Evolutionary conservation across 257 asterid species (phyloP).

Genomic region (Pogostemon cablin): DNA sequence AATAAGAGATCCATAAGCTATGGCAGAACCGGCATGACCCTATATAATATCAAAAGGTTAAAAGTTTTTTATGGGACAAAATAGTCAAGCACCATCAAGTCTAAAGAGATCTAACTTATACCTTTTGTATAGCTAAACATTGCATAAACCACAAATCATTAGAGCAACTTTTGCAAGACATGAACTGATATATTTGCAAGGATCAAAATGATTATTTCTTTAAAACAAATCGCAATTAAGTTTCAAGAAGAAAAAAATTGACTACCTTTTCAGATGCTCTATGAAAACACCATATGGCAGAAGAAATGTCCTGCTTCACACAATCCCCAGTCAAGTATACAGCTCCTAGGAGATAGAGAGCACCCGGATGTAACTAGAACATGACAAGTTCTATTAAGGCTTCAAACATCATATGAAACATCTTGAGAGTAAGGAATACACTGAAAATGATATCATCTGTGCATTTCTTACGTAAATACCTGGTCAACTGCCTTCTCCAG

Average conservation of each 20-base stretch:
- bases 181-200: slow-evolving; percentile 1
- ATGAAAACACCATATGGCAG: slow-evolving; percentile 98
- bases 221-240: slow-evolving; percentile 16
- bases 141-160: slow-evolving; percentile 11
- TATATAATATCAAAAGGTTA: slow-evolving; percentile 38
- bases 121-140: not conserved
- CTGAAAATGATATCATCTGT: not conserved
- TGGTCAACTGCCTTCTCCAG: slow-evolving; percentile 89
- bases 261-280: slow-evolving; percentile 91
- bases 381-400: slow-evolving; percentile 29
- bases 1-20: slow-evolving; percentile 91
- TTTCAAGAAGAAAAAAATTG: slow-evolving; percentile 26
- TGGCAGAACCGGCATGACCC: slow-evolving; percentile 95
- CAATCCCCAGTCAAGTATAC: slow-evolving; percentile 97
- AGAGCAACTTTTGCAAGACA: slow-evolving; percentile 18
- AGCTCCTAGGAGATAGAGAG: slow-evolving; percentile 90
- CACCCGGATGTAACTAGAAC: slow-evolving; percentile 87
- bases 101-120: slow-evolving; percentile 11
- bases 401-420: slow-evolving; percentile 21
- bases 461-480: slow-evolving; percentile 45
- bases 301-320: slow-evolving; percentile 73
- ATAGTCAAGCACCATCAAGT: slow-evolving; percentile 14
- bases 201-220: slow-evolving; percentile 15
- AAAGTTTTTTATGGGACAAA: slow-evolving; percentile 21
- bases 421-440: slow-evolving; percentile 7